phyloP scores from a whole-genome alignment of 2,329 filamentous ascomycete genomes.

The Penicillium glabrum region DNA sequence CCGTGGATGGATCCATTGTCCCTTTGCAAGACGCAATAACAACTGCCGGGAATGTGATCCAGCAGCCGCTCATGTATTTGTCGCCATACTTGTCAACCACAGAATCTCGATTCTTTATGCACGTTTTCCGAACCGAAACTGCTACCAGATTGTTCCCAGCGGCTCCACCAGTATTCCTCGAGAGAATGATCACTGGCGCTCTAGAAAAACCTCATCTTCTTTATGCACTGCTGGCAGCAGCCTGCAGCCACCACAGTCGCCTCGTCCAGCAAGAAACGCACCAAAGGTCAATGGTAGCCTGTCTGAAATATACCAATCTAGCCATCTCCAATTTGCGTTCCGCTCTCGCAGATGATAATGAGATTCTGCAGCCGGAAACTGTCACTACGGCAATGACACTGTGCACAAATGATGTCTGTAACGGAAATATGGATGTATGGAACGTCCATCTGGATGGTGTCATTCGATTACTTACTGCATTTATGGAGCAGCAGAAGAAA shows the following conservation, averaged over 20 bases:
- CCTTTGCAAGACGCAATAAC: not conserved
- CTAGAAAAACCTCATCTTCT: constrained; percentile 28
- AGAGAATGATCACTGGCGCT: constrained; percentile 24
- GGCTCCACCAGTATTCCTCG: constrained; percentile 24
- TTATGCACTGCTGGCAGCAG: constrained; percentile 27
- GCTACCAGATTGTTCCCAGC: constrained; percentile 27
- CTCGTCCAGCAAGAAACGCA: constrained; percentile 17
- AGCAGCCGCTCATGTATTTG: constrained; percentile 15
- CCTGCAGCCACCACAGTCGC: constrained; percentile 30
- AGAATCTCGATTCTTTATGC: constrained; percentile 28
- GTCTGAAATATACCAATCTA: constrained; percentile 28
- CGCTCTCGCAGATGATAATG: constrained; percentile 13
- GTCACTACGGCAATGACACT: constrained; percentile 30
- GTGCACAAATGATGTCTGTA: constrained; percentile 36
- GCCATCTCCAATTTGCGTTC: constrained; percentile 26
- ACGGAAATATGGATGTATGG: constrained; percentile 30
- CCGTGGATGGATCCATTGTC: not conserved
- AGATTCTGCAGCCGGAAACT: constrained; percentile 21
- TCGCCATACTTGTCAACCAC: constrained; percentile 19
- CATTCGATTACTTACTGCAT: constrained; percentile 20
- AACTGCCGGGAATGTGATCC: not conserved
- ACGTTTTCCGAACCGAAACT: constrained; percentile 26
- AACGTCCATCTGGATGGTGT: constrained; percentile 27
- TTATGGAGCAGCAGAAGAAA: constrained; percentile 14
- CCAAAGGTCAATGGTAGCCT: constrained; percentile 11